phyloP scores from a whole-genome alignment of 441 rosid species.

The Capsella rubella region DNA sequence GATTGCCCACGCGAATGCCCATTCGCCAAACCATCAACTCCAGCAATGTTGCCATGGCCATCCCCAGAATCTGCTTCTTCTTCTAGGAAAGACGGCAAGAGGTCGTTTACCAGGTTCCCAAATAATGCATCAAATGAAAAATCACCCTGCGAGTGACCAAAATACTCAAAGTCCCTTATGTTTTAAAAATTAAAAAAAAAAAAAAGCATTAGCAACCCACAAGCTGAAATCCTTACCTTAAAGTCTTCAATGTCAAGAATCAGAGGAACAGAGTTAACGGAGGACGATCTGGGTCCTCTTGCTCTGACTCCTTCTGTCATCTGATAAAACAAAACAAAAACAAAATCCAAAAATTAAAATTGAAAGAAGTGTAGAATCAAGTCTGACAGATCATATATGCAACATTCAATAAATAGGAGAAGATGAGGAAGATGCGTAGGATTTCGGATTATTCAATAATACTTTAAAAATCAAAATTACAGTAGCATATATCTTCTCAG shows the following conservation, averaged over 20 bases:
- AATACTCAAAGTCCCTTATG: not conserved
- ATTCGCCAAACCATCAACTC: constrained; percentile 66
- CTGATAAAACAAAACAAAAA: constrained; percentile 5
- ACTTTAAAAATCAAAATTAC: not conserved
- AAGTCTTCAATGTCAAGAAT: constrained; percentile 92
- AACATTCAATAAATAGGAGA: constrained; percentile 8
- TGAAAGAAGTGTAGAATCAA: constrained; percentile 18
- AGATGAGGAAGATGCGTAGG: constrained; percentile 6
- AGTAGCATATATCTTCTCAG: constrained; percentile 11
- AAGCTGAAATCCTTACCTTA: constrained; percentile 64
- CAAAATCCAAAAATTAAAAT: constrained; percentile 12
- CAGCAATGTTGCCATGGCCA: constrained; percentile 50
- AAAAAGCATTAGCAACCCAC: not conserved
- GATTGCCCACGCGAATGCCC: constrained; percentile 69
- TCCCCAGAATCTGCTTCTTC: constrained; percentile 80
- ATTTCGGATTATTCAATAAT: not conserved
- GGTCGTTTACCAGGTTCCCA: constrained; percentile 88
- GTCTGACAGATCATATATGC: constrained; percentile 32
- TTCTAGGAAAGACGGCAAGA: constrained; percentile 84
- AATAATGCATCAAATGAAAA: constrained; percentile 96
- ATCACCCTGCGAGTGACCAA: constrained; percentile 68
- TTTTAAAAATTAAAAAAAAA: constrained; percentile 16
- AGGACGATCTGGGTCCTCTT: constrained; percentile 62
- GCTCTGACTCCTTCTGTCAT: constrained; percentile 58
- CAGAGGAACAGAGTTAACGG: constrained; percentile 73